phyloP scores from a whole-genome alignment of 148 eudicot species.

The Drosera capensis region DNA sequence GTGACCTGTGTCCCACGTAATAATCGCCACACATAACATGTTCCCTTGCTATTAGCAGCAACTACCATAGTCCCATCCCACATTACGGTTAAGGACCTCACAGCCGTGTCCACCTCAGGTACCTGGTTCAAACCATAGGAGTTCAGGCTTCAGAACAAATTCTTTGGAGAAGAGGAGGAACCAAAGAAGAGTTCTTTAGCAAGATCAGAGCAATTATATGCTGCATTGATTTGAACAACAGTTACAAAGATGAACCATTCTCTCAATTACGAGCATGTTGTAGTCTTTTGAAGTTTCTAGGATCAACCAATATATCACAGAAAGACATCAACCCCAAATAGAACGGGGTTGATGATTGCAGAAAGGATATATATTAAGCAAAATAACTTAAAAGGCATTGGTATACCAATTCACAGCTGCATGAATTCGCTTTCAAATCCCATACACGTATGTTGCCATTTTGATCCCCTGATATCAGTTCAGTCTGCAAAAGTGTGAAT shows the following conservation, averaged over 20 bases:
- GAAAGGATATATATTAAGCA: no score
- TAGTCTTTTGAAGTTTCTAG: no score
- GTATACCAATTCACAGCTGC: slow-evolving; percentile 93
- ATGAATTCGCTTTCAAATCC: slow-evolving; percentile 96
- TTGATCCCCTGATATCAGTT: slow-evolving; percentile 94
- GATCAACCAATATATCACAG: no score
- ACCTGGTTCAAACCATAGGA: slow-evolving; percentile 35
- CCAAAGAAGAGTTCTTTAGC: no score
- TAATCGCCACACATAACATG: slow-evolving; percentile 96
- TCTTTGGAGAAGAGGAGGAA: no score
- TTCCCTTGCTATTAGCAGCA: slow-evolving; percentile 91
- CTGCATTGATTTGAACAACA: no score
- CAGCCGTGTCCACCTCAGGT: slow-evolving; percentile 97
- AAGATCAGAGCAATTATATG: no score
- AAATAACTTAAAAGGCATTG: no score
- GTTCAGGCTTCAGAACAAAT: slow-evolving; percentile 7
- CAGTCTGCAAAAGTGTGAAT: slow-evolving; percentile 38
- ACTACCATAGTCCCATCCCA: slow-evolving; percentile 97
- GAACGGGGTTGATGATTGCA: no score
- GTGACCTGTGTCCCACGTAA: slow-evolving; percentile 78
- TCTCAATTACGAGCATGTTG: no score
- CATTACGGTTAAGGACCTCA: slow-evolving; percentile 91
- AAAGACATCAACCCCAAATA: no score
- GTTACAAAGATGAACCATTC: no score
- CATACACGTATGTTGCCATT: slow-evolving; percentile 97